Conservation (phyloP, 73 alveolate species). For the Paramecium octaurelia region DNA sequence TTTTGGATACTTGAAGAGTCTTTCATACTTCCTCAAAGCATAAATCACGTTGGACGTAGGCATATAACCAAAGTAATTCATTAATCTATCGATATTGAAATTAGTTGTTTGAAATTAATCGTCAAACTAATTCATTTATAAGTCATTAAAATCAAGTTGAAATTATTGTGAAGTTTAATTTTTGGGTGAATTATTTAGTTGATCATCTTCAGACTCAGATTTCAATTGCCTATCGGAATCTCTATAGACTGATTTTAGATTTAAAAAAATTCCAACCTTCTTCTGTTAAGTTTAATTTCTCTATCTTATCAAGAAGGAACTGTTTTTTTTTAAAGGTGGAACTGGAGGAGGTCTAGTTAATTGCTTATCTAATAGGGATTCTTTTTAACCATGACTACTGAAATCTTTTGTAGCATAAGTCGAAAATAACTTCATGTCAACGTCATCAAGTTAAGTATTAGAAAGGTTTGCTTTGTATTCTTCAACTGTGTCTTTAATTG, state of each 20-base stretch:
- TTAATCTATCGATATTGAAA: not conserved
- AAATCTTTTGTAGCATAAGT: not conserved
- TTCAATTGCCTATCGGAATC: not conserved
- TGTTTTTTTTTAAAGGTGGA: not conserved
- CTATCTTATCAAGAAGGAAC: not conserved
- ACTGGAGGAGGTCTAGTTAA: not conserved
- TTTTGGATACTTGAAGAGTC: not conserved
- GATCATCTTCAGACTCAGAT: slow-evolving; percentile 7
- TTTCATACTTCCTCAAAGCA: not conserved
- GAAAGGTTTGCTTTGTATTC: slow-evolving; percentile 1
- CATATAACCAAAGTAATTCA: not conserved
- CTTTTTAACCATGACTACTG: not conserved
- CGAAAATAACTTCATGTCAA: not conserved
- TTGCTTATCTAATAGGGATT: not conserved
- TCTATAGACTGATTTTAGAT: not conserved
- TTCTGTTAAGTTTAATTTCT: not conserved
- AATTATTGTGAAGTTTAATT: not conserved
- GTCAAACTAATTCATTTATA: not conserved
- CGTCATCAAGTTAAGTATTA: not conserved
- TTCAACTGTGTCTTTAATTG: not conserved
- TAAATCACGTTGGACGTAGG: not conserved
- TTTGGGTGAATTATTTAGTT: not conserved
- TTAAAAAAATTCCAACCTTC: not conserved
- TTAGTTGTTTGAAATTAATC: not conserved
- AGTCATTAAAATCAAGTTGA: not conserved